Base-by-base conservation (phyloP, 228 moss, liverwort and hornwort genomes). In the Sphagnum magellanicum region DNA sequence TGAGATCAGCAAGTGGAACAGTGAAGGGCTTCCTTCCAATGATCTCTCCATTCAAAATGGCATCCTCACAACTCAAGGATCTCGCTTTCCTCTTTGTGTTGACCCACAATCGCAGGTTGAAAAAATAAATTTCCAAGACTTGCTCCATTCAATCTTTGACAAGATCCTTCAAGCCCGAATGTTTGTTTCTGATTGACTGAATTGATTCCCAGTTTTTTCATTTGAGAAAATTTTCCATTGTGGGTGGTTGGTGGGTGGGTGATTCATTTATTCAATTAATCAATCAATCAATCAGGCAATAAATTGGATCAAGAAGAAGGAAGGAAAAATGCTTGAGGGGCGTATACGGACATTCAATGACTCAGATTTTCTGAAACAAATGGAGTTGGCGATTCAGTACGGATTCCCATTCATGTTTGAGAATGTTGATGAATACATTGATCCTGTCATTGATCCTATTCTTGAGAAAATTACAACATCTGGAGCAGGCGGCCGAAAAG, bases 21-120 rank as follows among this genome's bases (percentile, higher is more conserved):
- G 90, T 74, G 88, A 95, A 87, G 95, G 95, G 5, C 87, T 95
- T 63, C 95, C 95, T 5, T 95, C 95, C 1, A 95, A 95, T 68
- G 95, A 95, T 68, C 95, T 95, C 49, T 95, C 95, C 53, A 89
- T 95, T 16, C 92, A 95, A 75, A 95, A 95, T 75, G 95, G 92
- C 59, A 88, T 95, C 66, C 89, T 95, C 4, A 95, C 92, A 61
- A 95, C 91, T 9, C 92, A 89, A 73, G 88, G 87, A 52, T 92
- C 86, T 15, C 73, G 92, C 61, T 95, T 90, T 53, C 95, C 92
- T 6, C 95, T 95, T 16, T 92, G 95, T 47, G 70, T 95, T 49
- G 92, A 95, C 60, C 95, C 92, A 59, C 95, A 95, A 81, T 66
- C 92, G 70, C 95, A 95, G 84, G 95, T 90, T 60, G 7, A 5